Base-by-base conservation (phyloP, 116 monocot genomes). In the Iris pallida region DNA sequence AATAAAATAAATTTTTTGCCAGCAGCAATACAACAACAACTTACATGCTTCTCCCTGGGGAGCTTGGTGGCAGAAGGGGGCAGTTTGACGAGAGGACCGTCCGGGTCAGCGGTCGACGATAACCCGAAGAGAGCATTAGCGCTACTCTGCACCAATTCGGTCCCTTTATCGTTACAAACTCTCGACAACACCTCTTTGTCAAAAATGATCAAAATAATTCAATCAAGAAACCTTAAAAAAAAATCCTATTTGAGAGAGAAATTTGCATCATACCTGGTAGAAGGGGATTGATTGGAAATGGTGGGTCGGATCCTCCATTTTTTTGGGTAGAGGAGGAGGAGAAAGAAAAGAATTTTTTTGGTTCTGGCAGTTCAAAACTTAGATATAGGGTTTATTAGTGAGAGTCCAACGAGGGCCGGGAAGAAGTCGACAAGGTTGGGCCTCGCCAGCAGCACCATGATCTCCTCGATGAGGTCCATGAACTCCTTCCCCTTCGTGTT, bases 21-120 rank as follows among this genome's bases (percentile, higher is more conserved):
- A 3, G 8, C 19, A 16, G 12, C 55, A 73, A 66, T 40, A 16
- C n/a, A 46, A 51, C 4, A 76, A 59, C 56, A 66, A 16, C 63
- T 77, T 76, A 96, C 92, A 81, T 87, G 96, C 68, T 92, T 96
- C 78, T 92, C 92, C 49, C 92, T 81, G 40, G 96, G 92, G 42
- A 96, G 69, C 45, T 52, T 87, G 4, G 89, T 89, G 91, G 95
- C n/a, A n/a, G n/a, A n/a, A n/a, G n/a, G n/a, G n/a, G n/a, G n/a
- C 59, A 95, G 65, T 2, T 42, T 52, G 53, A 95, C 80, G 20
- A 95, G 59, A 42, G 91, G 91, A 0, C 91, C 94, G 63, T 90
- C 94, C 5, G 55, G 76, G 54, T 82, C 89, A 55, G 91, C 92
- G 0, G 61, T 79, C 4, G 89, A 75, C 11, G 87, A 83, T 72